phyloP scores from a whole-genome alignment of 2,329 filamentous ascomycete species.

The Berkeleyomyces rouxiae region DNA sequence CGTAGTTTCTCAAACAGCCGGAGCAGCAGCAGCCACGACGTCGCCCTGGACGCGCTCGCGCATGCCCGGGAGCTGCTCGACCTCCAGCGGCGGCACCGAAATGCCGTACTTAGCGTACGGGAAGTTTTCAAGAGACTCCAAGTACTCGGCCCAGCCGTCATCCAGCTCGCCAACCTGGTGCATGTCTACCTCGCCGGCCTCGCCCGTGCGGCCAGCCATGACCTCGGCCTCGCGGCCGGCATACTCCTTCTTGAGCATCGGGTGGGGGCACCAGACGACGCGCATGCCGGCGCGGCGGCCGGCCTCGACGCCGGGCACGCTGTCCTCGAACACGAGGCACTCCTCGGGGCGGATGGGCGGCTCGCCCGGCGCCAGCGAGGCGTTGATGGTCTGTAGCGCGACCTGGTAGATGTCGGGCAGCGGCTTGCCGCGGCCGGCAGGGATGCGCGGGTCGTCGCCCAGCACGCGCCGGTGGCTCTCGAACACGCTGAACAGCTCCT shows the following conservation, averaged over 20 bases:
- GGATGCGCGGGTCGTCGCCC: conserved; percentile 70
- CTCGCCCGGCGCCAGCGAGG: conserved; percentile 45
- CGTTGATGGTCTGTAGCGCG: conserved; percentile 72
- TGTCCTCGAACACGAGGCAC: conserved; percentile 93
- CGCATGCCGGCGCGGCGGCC: conserved; percentile 87
- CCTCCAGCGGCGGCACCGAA: conserved; percentile 24
- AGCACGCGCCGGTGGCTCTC: conserved; percentile 54
- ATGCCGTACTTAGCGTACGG: conserved; percentile 45
- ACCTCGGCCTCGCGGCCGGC: conserved; percentile 62
- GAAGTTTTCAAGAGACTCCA: conserved; percentile 34
- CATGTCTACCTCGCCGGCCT: conserved; percentile 38
- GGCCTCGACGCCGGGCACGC: conserved; percentile 80
- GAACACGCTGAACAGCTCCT: conserved; percentile 48
- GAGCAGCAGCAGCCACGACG: conserved; percentile 13
- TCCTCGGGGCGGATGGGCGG: conserved; percentile 59
- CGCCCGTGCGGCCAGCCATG: conserved; percentile 63
- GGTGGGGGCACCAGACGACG: conserved; percentile 82
- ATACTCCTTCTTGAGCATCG: conserved; percentile 59
- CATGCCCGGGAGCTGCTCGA: conserved; percentile 29
- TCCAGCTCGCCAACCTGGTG: conserved; percentile 39
- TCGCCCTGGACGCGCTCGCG: conserved; percentile 20
- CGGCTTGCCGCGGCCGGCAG: conserved; percentile 73
- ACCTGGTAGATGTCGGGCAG: conserved; percentile 87
- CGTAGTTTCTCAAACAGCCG: not conserved
- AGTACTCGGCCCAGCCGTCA: conserved; percentile 46